Conservation (phyloP, 331 rosid genomes). For the Dryas integrifolia region DNA sequence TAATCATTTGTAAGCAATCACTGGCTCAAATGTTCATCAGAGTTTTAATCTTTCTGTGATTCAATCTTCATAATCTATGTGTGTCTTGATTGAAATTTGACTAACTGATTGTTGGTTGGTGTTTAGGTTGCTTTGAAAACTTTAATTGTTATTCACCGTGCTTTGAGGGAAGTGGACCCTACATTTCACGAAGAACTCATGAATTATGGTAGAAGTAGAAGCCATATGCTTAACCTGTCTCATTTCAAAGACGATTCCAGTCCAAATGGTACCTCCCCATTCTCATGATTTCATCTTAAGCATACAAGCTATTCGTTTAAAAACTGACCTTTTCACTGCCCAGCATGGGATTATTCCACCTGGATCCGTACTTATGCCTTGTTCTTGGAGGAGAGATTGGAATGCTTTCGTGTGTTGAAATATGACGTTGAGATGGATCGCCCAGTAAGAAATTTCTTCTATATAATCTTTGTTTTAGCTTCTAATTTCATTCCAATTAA, state of each 20-base stretch:
- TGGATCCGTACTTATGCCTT: slow-evolving; percentile 97
- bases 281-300: not conserved
- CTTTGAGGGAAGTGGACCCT: slow-evolving; percentile 97
- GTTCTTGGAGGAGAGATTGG: slow-evolving; percentile 97
- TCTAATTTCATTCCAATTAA: not conserved
- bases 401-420: slow-evolving; percentile 91
- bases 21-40: not conserved
- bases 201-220: slow-evolving; percentile 93
- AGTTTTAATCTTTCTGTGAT: not conserved
- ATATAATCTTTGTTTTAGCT: slow-evolving; percentile 6
- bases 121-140: slow-evolving; percentile 91
- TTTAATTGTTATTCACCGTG: slow-evolving; percentile 91
- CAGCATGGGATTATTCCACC: slow-evolving; percentile 96
- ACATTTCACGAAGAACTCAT: slow-evolving; percentile 96
- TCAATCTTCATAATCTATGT: slow-evolving; percentile 6
- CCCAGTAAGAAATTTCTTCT: slow-evolving; percentile 53
- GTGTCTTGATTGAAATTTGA: slow-evolving; percentile 18
- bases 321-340: slow-evolving; percentile 26
- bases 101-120: slow-evolving; percentile 32
- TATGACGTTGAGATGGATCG: slow-evolving; percentile 89
- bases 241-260: slow-evolving; percentile 99
- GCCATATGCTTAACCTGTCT: slow-evolving; percentile 96
- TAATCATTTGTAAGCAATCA: not conserved
- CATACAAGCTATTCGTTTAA: not conserved
- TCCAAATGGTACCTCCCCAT: slow-evolving; percentile 66